Evolutionary conservation across 2,329 filamentous ascomycete species (phyloP).

Genomic region (Pestalotiopsis fici): DNA sequence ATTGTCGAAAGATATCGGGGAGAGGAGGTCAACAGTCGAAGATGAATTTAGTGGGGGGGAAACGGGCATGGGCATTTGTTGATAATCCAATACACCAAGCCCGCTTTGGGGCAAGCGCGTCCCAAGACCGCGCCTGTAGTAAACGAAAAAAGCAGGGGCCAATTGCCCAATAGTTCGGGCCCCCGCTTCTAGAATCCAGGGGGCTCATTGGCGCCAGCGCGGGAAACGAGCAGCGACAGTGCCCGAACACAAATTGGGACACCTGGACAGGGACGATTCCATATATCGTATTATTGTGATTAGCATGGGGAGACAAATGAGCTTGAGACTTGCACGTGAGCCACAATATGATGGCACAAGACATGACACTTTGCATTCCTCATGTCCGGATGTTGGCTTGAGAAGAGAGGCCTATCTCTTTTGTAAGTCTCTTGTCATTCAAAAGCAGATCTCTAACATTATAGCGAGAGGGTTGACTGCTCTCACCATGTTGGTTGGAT

Average conservation of each 20-base stretch:
- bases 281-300: neutral
- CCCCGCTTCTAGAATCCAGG: neutral
- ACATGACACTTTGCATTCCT: neutral
- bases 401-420: too few relatives aligned
- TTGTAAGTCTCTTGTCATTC: neutral
- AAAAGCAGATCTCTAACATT: neutral
- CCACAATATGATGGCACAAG: neutral
- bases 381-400: too few relatives aligned
- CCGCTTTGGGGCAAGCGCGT: slow-evolving; percentile 1
- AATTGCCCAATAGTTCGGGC: neutral
- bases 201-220: neutral
- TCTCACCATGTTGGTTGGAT: neutral
- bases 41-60: slow-evolving; percentile 9
- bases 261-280: neutral
- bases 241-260: neutral
- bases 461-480: too few relatives aligned
- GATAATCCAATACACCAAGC: slow-evolving; percentile 6
- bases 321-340: neutral
- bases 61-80: slow-evolving; percentile 10
- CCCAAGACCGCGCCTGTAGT: slow-evolving; percentile 2
- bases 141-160: slow-evolving; percentile 8
- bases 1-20: slow-evolving; percentile 15
- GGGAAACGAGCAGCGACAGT: neutral
- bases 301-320: neutral
- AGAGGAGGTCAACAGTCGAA: slow-evolving; percentile 15